Conservation (phyloP, 352 stramenopile genomes). For the Phytophthora brassicae region DNA sequence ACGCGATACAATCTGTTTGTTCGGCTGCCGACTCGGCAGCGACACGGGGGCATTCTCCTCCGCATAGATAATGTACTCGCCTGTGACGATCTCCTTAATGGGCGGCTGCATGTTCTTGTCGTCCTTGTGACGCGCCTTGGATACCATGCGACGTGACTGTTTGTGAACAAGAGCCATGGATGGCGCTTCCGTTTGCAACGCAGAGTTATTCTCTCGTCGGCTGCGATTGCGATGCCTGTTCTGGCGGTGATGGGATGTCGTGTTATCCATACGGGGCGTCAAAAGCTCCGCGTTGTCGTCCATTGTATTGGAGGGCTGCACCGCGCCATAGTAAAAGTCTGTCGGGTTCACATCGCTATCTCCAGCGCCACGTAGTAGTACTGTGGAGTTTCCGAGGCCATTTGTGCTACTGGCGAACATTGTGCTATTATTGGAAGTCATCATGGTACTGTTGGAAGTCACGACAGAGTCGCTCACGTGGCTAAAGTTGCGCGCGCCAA, state of each 20-base stretch:
- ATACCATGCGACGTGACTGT: conserved; percentile 53
- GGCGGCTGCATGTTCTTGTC: conserved; percentile 28
- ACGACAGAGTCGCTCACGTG: conserved; percentile 74
- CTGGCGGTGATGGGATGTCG: background rate
- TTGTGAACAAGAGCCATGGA: conserved; percentile 54
- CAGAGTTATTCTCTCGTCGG: background rate
- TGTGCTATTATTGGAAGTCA: conserved; percentile 46
- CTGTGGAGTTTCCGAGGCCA: conserved; percentile 31
- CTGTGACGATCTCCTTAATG: conserved; percentile 31
- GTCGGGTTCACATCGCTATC: conserved; percentile 40
- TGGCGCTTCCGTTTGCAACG: background rate
- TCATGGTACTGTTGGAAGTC: conserved; percentile 43
- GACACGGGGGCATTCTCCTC: conserved; percentile 32
- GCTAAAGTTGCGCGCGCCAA: conserved; percentile 73
- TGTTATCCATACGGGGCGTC: conserved; percentile 20
- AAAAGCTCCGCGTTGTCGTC: conserved; percentile 21
- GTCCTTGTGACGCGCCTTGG: conserved; percentile 25
- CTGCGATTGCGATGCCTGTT: conserved; percentile 19
- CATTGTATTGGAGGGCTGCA: conserved; percentile 2
- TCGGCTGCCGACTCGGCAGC: conserved; percentile 19
- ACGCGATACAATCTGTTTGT: conserved; percentile 24
- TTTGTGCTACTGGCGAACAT: conserved; percentile 30
- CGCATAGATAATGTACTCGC: conserved; percentile 41
- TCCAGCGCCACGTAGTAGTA: conserved; percentile 36
- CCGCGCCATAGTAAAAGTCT: conserved; percentile 24